phyloP scores from a whole-genome alignment of 352 stramenopile genomes.

The Globisporangium abappressorium region DNA sequence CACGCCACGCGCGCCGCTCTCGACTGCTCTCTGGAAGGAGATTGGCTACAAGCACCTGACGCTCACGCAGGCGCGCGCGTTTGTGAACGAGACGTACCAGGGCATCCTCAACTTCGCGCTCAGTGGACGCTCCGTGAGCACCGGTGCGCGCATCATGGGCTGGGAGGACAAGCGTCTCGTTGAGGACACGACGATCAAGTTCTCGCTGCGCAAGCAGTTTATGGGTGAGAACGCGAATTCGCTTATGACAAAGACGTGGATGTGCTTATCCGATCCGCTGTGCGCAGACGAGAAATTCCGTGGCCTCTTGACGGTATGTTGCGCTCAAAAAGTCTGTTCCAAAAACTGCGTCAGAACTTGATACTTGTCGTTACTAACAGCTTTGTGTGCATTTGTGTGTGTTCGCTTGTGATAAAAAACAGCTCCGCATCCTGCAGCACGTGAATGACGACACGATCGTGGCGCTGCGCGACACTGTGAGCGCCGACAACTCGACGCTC shows the following conservation, averaged over 20 bases:
- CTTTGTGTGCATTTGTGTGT: background rate
- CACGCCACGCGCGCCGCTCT: background rate
- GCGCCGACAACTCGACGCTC: slow-evolving; percentile 36
- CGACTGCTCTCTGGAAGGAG: slow-evolving; percentile 6
- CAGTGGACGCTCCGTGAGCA: slow-evolving; percentile 42
- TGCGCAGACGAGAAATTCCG: slow-evolving; percentile 61
- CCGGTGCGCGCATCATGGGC: slow-evolving; percentile 49
- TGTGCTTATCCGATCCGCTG: slow-evolving; percentile 63
- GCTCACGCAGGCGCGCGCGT: slow-evolving; percentile 17
- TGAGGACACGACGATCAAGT: slow-evolving; percentile 52
- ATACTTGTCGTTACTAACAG: background rate
- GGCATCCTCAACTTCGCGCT: slow-evolving; percentile 54
- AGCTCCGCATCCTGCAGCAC: slow-evolving; percentile 58
- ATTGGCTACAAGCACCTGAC: slow-evolving; percentile 19
- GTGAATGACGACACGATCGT: slow-evolving; percentile 75
- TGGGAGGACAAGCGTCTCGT: slow-evolving; percentile 67
- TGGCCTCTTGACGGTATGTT: slow-evolving; percentile 47
- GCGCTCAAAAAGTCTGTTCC: background rate
- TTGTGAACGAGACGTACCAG: slow-evolving; percentile 44
- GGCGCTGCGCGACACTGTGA: slow-evolving; percentile 49
- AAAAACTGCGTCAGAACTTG: too few species aligned
- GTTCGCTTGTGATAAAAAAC: slow-evolving; percentile 11
- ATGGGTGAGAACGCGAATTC: slow-evolving; percentile 30
- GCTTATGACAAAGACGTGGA: slow-evolving; percentile 62
- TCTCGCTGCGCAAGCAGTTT: slow-evolving; percentile 66